A percentile compares a stretch with the other conserved stretches of the same genome.
Evolutionary conservation across 2,329 filamentous ascomycete species (phyloP).

Genomic region (Bretziella fagacearum): DNA sequence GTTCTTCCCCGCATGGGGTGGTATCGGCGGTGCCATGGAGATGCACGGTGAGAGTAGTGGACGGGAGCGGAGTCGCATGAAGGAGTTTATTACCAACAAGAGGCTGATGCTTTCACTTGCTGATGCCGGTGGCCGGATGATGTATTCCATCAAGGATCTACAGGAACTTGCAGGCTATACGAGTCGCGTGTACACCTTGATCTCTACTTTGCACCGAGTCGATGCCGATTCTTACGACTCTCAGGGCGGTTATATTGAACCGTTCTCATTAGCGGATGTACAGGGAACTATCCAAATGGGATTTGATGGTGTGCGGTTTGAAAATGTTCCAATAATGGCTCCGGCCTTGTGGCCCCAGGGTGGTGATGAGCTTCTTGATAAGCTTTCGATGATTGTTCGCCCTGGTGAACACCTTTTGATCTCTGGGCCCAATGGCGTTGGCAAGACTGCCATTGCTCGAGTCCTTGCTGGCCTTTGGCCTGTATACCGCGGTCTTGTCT

Average conservation of each 20-base stretch:
- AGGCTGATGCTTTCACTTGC: constrained; percentile 93
- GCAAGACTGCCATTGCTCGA: constrained; percentile 76
- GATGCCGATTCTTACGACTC: constrained; percentile 78
- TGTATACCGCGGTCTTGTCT: constrained; percentile 82
- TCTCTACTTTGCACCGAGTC: constrained; percentile 83
- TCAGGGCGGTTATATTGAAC: constrained; percentile 49
- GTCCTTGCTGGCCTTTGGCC: constrained; percentile 91
- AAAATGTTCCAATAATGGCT: constrained; percentile 84
- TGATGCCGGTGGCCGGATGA: constrained; percentile 92
- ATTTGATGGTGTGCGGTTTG: constrained; percentile 83
- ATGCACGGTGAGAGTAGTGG: constrained; percentile 37
- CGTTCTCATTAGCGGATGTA: constrained; percentile 78
- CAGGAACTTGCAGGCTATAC: constrained; percentile 93
- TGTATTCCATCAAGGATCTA: constrained; percentile 98
- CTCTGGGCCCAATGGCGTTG: constrained; percentile 85
- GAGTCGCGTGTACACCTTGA: constrained; percentile 84
- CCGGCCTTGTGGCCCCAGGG: constrained; percentile 76
- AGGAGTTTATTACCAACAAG: constrained; percentile 98
- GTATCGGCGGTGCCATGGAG: constrained; percentile 57
- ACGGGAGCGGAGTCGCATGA: constrained; percentile 76
- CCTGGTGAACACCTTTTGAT: constrained; percentile 87
- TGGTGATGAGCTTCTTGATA: constrained; percentile 80
- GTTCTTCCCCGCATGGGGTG: constrained; percentile 88
- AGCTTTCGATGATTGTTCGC: constrained; percentile 73
- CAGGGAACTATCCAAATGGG: constrained; percentile 90